phyloP scores from a whole-genome alignment of 2,329 filamentous ascomycete genomes.

The Colletotrichum siamense region DNA sequence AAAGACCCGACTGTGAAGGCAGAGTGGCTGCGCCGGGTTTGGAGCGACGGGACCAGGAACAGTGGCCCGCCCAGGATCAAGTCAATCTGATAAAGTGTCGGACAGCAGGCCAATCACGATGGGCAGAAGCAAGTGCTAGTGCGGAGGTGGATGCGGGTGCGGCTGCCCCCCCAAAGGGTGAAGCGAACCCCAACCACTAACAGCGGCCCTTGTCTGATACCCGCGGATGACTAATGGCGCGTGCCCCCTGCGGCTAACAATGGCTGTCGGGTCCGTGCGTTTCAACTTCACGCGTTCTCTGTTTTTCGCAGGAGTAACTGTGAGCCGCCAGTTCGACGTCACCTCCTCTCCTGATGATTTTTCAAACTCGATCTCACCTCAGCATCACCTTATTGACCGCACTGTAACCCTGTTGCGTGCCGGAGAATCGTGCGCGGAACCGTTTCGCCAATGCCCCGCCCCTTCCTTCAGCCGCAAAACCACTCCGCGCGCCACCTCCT shows the following conservation, averaged over 20 bases:
- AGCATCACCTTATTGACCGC: conserved; percentile 1
- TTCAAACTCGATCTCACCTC: conserved; percentile 6
- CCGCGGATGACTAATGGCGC: conserved; percentile 22
- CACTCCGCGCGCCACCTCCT: conserved; percentile 26
- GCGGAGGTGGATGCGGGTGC: conserved; percentile 12
- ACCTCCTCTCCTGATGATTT: conserved; percentile 33
- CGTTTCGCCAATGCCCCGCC: conserved; percentile 23
- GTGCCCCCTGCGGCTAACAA: conserved; percentile 17
- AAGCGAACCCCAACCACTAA: neutral
- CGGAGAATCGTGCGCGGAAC: conserved; percentile 20
- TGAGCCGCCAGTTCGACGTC: conserved; percentile 37
- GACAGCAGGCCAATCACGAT: neutral
- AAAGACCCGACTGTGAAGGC: neutral
- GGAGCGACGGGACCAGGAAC: neutral
- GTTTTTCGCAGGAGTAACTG: conserved; percentile 38
- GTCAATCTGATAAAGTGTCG: conserved; percentile 9
- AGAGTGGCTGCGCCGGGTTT: neutral
- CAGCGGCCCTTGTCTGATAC: neutral
- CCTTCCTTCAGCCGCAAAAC: conserved; percentile 21
- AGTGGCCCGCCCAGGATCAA: conserved; percentile 8
- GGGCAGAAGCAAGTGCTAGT: neutral
- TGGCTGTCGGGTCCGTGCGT: conserved; percentile 32
- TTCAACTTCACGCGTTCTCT: conserved; percentile 46
- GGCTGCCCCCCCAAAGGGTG: conserved; percentile 9
- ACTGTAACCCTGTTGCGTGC: conserved; percentile 25